Base-by-base conservation (phyloP, 2,329 filamentous ascomycete species). In the Ophiostoma himal-ulmi region DNA sequence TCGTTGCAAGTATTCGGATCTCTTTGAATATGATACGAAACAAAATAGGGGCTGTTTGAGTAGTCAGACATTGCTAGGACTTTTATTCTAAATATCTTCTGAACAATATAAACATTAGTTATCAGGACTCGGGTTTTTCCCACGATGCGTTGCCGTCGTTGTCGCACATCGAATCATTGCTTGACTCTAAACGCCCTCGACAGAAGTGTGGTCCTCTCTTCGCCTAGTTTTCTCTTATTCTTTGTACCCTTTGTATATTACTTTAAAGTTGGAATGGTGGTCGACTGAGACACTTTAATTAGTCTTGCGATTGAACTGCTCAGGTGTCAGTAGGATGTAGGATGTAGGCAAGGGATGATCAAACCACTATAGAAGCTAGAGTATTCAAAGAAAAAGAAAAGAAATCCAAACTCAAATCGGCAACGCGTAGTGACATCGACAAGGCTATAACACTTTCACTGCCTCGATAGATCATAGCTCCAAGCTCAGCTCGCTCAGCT, bases 111-210 rank as follows among this genome's bases (percentile, higher is more conserved):
- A 48, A 48, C 44, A 5, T 7, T 48, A 0, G 8, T 10, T 11
- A 22, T 3, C 52, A 5, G 44, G 5, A 17, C 44, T 48, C 41
- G 41, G 41, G 13, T 11, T 14, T 22, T 13, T 22, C 13, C 48
- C 52, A 26, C 8, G n/a, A 26, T 57, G 52, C n/a, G 7, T 11
- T 57, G n/a, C 17, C 44, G 52, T 57, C n/a, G 52, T 57, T 57
- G 52, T 57, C 52, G 52, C 52, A 57, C 52, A 57, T n/a, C 52
- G 52, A 57, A 57, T 57, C 52, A 57, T 57, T 57, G 52, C 52
- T 30, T 10, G 10, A 11, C 26, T 10, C 52, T 57, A 26, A 17
- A n/a, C 52, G 52, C 52, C 52, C 52, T 6, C 22, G n/a, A 57
- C n/a, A n/a, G 37, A n/a, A 17, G 10, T 20, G 6, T 2, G n/a